Percentiles rank a stretch among this genome's conserved stretches.
Conservation (phyloP, 768 basidiomycete genomes). For the Amanita muscaria region DNA sequence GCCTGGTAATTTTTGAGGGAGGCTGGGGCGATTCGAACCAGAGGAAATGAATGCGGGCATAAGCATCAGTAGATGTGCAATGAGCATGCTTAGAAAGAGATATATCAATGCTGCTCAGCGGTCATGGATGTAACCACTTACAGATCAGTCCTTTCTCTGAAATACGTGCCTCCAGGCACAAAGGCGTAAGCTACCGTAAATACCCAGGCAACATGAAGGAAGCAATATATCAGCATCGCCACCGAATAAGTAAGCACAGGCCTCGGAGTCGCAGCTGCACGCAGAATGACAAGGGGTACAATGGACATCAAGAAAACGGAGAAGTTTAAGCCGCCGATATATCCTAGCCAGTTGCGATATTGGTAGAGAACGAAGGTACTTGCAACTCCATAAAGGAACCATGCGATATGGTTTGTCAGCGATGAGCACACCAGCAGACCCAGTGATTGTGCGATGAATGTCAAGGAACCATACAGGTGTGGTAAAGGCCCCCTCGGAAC, state of each 20-base stretch:
- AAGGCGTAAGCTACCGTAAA: constrained; percentile 90
- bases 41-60: constrained; percentile 37
- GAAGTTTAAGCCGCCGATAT: constrained; percentile 53
- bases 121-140: constrained; percentile 26
- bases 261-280: constrained; percentile 32
- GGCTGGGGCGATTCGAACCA: neutral
- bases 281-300: constrained; percentile 43
- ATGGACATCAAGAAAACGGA: constrained; percentile 60
- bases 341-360: constrained; percentile 62
- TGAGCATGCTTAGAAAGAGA: constrained; percentile 37
- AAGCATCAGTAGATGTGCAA: constrained; percentile 43
- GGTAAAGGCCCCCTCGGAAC: constrained; percentile 61
- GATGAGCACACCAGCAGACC: constrained; percentile 38
- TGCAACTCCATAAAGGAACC: constrained; percentile 46
- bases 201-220: constrained; percentile 60
- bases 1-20: constrained; percentile 11
- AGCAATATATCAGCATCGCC: constrained; percentile 50
- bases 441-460: constrained; percentile 51
- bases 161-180: constrained; percentile 67
- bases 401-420: constrained; percentile 37
- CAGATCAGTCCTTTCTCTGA: constrained; percentile 74
- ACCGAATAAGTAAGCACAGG: constrained; percentile 43
- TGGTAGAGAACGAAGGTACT: constrained; percentile 49
- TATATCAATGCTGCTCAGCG: neutral
- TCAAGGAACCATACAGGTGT: constrained; percentile 60